A percentile compares a stretch with the other conserved stretches of the same genome.
phyloP scores from a whole-genome alignment of 202 grass and related monocot genomes.

The Alloteropsis angusta region DNA sequence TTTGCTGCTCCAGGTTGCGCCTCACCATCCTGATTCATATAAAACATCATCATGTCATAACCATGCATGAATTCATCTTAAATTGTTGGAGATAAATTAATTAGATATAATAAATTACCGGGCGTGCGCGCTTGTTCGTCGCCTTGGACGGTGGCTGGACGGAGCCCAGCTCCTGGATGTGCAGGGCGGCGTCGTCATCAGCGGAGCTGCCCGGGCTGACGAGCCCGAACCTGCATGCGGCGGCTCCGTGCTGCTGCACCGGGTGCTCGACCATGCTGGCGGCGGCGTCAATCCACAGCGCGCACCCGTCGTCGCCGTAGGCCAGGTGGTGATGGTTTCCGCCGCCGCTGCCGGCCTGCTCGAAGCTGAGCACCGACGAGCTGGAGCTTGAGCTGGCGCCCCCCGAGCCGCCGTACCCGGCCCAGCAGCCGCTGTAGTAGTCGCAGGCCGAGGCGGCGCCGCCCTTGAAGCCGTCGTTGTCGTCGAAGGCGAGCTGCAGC shows the following conservation, averaged over 20 bases:
- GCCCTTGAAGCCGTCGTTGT: conserved; percentile 24
- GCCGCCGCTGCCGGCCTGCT: conserved; percentile 26
- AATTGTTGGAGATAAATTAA: background rate
- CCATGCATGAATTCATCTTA: too few relatives aligned
- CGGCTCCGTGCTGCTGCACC: background rate
- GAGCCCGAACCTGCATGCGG: conserved; percentile 19
- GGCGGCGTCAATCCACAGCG: conserved; percentile 53
- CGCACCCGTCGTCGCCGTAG: conserved; percentile 44
- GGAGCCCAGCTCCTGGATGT: conserved; percentile 19
- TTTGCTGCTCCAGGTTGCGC: conserved; percentile 35
- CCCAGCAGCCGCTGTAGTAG: conserved; percentile 52
- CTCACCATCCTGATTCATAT: conserved; percentile 32
- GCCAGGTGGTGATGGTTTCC: background rate
- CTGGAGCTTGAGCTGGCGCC: conserved; percentile 46
- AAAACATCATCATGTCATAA: background rate
- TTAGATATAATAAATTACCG: background rate
- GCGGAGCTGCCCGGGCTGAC: background rate
- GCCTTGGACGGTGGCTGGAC: conserved; percentile 11
- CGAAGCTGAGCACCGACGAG: conserved; percentile 86
- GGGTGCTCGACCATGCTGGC: conserved; percentile 11
- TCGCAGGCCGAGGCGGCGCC: background rate
- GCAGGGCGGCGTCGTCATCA: background rate
- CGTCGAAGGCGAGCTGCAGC: conserved; percentile 31
- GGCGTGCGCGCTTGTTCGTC: conserved; percentile 23
- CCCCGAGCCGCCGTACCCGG: background rate